Base-by-base conservation (phyloP, 257 asterid species). In the Jaltomata sinuosa region DNA sequence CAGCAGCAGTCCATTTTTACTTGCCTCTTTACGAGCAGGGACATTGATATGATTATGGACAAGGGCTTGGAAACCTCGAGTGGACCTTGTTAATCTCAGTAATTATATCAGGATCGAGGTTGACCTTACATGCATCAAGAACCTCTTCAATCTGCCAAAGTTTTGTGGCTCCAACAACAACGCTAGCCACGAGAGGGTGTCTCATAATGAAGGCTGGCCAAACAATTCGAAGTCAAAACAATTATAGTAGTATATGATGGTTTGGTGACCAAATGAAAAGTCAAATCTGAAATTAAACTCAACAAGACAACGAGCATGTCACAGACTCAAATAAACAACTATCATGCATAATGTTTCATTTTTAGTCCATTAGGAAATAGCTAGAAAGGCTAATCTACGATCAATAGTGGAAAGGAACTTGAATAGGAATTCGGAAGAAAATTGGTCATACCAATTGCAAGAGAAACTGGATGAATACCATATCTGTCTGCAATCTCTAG, bases 151-250 rank as follows among this genome's bases (percentile, higher is more conserved):
- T 91, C 88, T 96, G 98, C 93, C 97, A 93, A 54, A 89, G 83
- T 91, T 93, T 93, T 19, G 98, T 96, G 29, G 95, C 96, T 88
- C 97, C 99, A 84, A 94, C 91, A 74, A 93, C 87, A 36, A 94
- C 95, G 81, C 97, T 93, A 16, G 89, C 98, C 85, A 93, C 95
- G 21, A 90, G 91, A 82, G 97, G 96, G 89, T 93, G 94, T 81
- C 91, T 89, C 93, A 93, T 80, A 86, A 93, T 97, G 82, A 92
- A 96, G 87, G 94, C 98, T 92, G 96, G 50, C 79, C 84, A 84
- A 50, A 86, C n/a, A 77, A 77, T 22, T 47, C 27, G 8, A 76
- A 49, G 59, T 29, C 40, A 76, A 27, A 5, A 16, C 27, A 27
- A 8, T 3, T 8, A 50, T 15, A 50, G 45, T 34, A 32, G 47